A percentile compares a stretch with the other conserved stretches of the same genome.
Evolutionary conservation across 75 land plant genomes (phyloP).

Genomic region (Pseudotsuga menziesii): DNA sequence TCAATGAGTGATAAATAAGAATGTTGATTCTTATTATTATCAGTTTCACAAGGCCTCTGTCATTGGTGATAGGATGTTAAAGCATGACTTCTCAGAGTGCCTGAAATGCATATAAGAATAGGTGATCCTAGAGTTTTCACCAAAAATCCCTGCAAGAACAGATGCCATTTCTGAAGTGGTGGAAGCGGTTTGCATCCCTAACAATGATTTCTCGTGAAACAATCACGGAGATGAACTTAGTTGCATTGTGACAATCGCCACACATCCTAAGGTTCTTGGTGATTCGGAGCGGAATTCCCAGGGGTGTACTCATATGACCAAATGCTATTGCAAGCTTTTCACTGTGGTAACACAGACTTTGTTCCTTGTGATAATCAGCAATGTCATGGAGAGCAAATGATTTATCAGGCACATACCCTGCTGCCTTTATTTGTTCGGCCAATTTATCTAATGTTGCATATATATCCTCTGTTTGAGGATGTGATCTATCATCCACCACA

Average conservation of each 20-base stretch:
- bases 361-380: constrained; percentile 12
- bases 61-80: too few relatives aligned
- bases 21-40: too few relatives aligned
- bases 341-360: constrained; percentile 5
- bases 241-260: constrained; percentile 11
- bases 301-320: constrained; percentile 8
- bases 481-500: constrained; percentile 9
- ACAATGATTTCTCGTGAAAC: not conserved
- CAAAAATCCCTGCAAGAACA: not conserved
- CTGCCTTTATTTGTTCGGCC: constrained; percentile 8
- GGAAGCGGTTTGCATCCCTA: not conserved
- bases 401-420: constrained; percentile 18
- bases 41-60: too few relatives aligned
- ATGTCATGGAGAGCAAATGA: constrained; percentile 10
- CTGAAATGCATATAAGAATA: too few relatives aligned
- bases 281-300: not conserved
- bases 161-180: not conserved
- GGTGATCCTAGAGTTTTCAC: not conserved
- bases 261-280: constrained; percentile 2
- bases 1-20: too few relatives aligned
- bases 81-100: too few relatives aligned
- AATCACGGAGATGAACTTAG: constrained; percentile 6
- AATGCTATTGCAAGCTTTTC: constrained; percentile 13
- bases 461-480: constrained; percentile 7
- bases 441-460: constrained; percentile 8